phyloP scores from a whole-genome alignment of 176 grass and related monocot species.

The Phoenix roebelenii region DNA sequence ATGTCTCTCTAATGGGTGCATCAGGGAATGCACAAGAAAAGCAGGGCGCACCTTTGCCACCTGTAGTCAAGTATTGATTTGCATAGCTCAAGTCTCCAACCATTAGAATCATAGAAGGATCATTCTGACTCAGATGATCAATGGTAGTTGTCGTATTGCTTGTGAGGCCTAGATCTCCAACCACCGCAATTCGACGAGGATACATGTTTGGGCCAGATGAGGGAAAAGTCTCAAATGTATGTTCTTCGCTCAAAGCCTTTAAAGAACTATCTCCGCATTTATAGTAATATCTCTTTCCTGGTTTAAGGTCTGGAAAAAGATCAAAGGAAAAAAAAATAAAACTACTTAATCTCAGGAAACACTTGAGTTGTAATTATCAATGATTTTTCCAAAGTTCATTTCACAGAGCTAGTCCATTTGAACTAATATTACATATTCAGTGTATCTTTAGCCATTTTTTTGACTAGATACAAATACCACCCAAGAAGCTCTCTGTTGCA shows the following conservation, averaged over 20 bases:
- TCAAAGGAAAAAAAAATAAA: not conserved
- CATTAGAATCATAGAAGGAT: slow-evolving; percentile 60
- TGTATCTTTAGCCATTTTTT: too few relatives aligned
- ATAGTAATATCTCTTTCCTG: slow-evolving; percentile 65
- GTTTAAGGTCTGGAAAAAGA: slow-evolving; percentile 27
- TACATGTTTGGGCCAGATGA: slow-evolving; percentile 18
- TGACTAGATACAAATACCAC: too few relatives aligned
- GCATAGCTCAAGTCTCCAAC: slow-evolving; percentile 79
- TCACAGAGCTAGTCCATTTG: too few relatives aligned
- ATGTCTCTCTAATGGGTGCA: slow-evolving; percentile 68
- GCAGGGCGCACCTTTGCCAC: slow-evolving; percentile 64
- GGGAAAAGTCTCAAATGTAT: slow-evolving; percentile 54
- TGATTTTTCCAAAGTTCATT: too few relatives aligned
- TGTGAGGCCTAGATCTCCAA: slow-evolving; percentile 82
- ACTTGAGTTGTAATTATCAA: too few relatives aligned
- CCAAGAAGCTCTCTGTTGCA: too few relatives aligned
- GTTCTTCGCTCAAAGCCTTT: slow-evolving; percentile 47
- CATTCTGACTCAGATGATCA: slow-evolving; percentile 59
- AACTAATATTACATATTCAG: too few relatives aligned
- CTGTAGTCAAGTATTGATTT: slow-evolving; percentile 72
- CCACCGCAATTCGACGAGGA: slow-evolving; percentile 52
- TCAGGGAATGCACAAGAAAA: slow-evolving; percentile 78
- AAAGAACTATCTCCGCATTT: slow-evolving; percentile 64
- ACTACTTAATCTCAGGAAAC: not conserved
- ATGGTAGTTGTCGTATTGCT: slow-evolving; percentile 80